Base-by-base conservation (phyloP, 768 basidiomycete genomes). In the Inosperma sp. region DNA sequence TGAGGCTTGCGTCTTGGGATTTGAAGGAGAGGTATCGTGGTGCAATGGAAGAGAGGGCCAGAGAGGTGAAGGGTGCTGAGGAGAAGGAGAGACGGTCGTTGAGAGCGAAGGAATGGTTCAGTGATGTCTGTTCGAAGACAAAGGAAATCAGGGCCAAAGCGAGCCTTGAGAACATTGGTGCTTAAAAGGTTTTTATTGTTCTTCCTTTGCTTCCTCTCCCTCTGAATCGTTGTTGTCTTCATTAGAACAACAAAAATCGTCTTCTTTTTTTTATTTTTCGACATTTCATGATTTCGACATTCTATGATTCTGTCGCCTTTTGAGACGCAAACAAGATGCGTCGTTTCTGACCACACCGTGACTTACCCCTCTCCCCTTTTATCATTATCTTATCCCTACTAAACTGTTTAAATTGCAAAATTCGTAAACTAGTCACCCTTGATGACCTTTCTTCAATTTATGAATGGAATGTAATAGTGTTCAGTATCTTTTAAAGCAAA, bases 1-100 rank as follows among this genome's bases (percentile, higher is more conserved):
- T 99, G 52, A 76, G 94, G 41, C 67, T 93, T 25, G 94, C 89
- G 16, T 83, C 87, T 17, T 97, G 91, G 91, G 94, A 97, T 66
- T 63, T 94, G 53, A 79, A 79, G 58, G 88, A 90, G 68, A 78
- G 86, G 35, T 95, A 93, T 75, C 76, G 81, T 50, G 72, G 70
- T 3, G 86, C 89, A 14, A 79, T 93, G 74, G 93, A 98, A 59
- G 84, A 87, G 63, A 72, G 82, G 36, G 78, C 75, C 30, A 79
- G 78, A 61, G 91, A 94, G 62, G 92, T 95, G 13, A 77, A 76
- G 59, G 75, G 72, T 42, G 83, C 83, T 37, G 91, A 93, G 70
- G 86, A 86, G 61, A 74, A 76, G 44, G 87, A 88, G 73, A 80
- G 68, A 70, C 78, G 76, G 66, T 83, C 91, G 19, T 59, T 60